A percentile compares a stretch with the other conserved stretches of the same genome.
These are phyloP conservation scores for Chrysoporthe cubensis DNA, from an alignment of 2,329 filamentous ascomycete species.

Conservation along the genomic window DNA sequence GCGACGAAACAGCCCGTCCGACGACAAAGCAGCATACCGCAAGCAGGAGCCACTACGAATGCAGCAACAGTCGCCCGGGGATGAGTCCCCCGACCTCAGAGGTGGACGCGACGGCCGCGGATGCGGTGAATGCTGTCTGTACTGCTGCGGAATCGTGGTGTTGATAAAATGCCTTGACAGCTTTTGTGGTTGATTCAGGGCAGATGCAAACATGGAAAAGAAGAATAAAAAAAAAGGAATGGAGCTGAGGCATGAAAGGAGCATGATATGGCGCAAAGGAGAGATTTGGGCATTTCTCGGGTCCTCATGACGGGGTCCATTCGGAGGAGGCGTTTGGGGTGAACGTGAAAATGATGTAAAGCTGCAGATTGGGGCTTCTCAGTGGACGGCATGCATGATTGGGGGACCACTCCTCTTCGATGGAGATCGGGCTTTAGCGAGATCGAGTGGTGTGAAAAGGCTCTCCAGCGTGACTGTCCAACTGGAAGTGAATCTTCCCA, in stretches of 20 bases:
- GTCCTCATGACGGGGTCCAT: background rate
- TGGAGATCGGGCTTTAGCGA: no score
- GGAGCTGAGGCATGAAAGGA: background rate
- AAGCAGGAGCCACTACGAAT: slow-evolving; percentile 14
- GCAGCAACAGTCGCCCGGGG: background rate
- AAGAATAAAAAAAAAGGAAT: background rate
- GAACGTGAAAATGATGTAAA: background rate
- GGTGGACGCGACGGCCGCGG: slow-evolving; percentile 2
- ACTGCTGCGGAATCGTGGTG: slow-evolving; percentile 20
- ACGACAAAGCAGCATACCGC: background rate
- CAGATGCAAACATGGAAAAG: background rate
- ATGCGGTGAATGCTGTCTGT: slow-evolving; percentile 14
- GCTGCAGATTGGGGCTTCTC: background rate
- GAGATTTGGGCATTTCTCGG: background rate
- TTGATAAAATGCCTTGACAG: slow-evolving; percentile 19
- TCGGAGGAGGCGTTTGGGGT: background rate
- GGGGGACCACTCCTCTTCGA: no score
- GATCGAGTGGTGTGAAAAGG: no score
- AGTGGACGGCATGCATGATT: background rate
- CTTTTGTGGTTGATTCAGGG: background rate
- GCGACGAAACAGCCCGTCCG: background rate
- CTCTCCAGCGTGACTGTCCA: no score
- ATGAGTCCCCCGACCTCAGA: slow-evolving; percentile 8
- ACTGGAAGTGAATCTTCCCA: no score
- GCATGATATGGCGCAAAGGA: background rate